phyloP scores from a whole-genome alignment of 805 yeast genomes.

The Wickerhamomyces subpelliculosus region DNA sequence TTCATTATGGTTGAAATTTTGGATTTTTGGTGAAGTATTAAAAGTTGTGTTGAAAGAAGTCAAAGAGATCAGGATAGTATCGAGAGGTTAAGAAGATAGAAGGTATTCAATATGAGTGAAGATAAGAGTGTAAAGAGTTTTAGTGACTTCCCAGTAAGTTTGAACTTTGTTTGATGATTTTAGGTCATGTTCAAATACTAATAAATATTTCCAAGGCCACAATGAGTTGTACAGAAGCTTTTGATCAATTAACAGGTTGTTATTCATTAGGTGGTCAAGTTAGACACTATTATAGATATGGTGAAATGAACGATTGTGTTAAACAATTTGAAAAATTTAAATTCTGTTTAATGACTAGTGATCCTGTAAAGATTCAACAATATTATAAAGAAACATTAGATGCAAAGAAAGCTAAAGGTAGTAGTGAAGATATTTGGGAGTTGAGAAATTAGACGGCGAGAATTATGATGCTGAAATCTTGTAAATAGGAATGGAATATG shows the following conservation, averaged over 20 bases:
- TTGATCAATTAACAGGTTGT: constrained; percentile 81
- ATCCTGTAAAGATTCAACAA: constrained; percentile 58
- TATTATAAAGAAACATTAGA: constrained; percentile 62
- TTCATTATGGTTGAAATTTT: too few relatives aligned
- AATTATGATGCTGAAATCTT: not conserved
- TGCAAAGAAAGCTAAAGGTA: constrained; percentile 57
- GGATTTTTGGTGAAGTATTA: too few relatives aligned
- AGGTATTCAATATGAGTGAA: constrained; percentile 1
- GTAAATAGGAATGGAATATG: not conserved
- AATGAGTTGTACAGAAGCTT: constrained; percentile 77
- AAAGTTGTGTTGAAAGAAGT: too few relatives aligned
- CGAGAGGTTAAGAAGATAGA: too few relatives aligned
- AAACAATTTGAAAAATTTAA: constrained; percentile 67
- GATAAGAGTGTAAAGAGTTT: constrained; percentile 2
- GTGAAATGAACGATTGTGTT: constrained; percentile 66
- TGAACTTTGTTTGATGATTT: too few relatives aligned
- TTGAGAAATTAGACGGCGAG: constrained; percentile 7
- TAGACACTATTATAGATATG: constrained; percentile 77
- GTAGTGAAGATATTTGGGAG: constrained; percentile 85
- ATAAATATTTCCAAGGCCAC: constrained; percentile 24
- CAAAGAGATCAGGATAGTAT: not conserved
- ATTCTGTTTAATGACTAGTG: constrained; percentile 64
- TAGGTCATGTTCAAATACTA: too few relatives aligned
- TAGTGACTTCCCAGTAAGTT: constrained; percentile 19
- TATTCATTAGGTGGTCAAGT: constrained; percentile 89